phyloP scores from a whole-genome alignment of 2,329 filamentous ascomycete genomes.

The Xylariaceae sp. region DNA sequence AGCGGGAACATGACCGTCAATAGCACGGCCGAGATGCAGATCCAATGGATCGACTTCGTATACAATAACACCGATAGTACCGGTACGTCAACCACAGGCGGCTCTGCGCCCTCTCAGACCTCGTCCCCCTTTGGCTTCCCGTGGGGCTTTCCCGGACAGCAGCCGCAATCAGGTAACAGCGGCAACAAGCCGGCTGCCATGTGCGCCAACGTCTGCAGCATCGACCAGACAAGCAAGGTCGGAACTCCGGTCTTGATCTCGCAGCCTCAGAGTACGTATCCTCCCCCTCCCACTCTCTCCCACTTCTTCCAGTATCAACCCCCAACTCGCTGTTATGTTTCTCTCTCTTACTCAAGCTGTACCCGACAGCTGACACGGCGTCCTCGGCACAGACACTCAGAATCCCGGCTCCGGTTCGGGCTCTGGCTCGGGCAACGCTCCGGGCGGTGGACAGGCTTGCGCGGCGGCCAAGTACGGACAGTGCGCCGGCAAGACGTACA shows the following conservation, averaged over 20 bases:
- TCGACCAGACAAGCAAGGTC: conserved; percentile 31
- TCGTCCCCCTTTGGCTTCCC: not conserved
- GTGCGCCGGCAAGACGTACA: conserved; percentile 25
- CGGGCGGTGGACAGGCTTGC: conserved; percentile 10
- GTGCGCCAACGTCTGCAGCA: conserved; percentile 34
- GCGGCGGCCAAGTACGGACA: conserved; percentile 24
- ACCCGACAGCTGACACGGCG: not conserved
- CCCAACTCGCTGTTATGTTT: not conserved
- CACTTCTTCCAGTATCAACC: not conserved
- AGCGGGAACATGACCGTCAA: conserved; percentile 38
- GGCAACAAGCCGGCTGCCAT: conserved; percentile 6
- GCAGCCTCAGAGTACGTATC: not conserved
- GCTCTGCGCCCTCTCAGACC: conserved; percentile 2
- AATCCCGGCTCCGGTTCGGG: conserved; percentile 2
- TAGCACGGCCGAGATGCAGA: conserved; percentile 40
- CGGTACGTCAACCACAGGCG: conserved; percentile 11
- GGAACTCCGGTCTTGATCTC: conserved; percentile 33
- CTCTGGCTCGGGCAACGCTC: not conserved
- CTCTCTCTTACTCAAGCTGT: not conserved
- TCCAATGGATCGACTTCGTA: conserved; percentile 48
- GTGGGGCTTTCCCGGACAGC: not conserved
- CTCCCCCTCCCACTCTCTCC: not conserved
- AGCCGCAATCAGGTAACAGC: not conserved
- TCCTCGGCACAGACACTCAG: conserved; percentile 3
- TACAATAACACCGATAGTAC: conserved; percentile 34